phyloP scores from a whole-genome alignment of 495 filamentous ascomycete species.

The Haplographium delicatum region DNA sequence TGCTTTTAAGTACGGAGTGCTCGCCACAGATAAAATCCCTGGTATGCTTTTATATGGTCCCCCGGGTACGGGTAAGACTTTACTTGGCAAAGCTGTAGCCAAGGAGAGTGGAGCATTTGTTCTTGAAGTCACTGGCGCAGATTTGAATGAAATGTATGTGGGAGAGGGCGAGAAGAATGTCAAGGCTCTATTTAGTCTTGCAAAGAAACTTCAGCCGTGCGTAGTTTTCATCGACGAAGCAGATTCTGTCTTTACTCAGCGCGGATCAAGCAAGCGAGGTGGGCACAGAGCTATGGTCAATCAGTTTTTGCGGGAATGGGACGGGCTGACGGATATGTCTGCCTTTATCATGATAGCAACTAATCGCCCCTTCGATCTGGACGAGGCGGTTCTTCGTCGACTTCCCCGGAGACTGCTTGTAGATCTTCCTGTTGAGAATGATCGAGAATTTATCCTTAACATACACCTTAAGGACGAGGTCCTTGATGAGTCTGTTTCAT shows the following conservation, averaged over 20 bases:
- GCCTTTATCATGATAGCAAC: constrained; percentile 99
- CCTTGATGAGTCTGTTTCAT: constrained; percentile 62
- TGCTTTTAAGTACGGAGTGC: constrained; percentile 91
- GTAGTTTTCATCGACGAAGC: constrained; percentile 98
- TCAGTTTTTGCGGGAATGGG: constrained; percentile 97
- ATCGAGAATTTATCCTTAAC: constrained; percentile 71
- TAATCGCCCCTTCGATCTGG: constrained; percentile 89
- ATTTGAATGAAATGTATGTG: constrained; percentile 93
- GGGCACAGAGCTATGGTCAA: constrained; percentile 90
- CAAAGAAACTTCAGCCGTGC: constrained; percentile 87
- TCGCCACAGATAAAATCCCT: constrained; percentile 84
- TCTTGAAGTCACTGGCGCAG: constrained; percentile 51
- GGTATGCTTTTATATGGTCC: constrained; percentile 91
- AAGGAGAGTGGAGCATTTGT: constrained; percentile 88
- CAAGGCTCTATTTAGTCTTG: constrained; percentile 83
- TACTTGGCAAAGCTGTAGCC: constrained; percentile 92
- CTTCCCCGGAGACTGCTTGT: constrained; percentile 81
- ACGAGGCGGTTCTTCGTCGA: constrained; percentile 85
- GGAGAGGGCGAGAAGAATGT: constrained; percentile 98
- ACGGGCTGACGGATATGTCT: constrained; percentile 78
- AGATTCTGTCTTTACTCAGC: constrained; percentile 80
- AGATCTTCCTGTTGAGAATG: constrained; percentile 74
- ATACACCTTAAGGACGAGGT: constrained; percentile 81
- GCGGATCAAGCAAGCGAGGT: constrained; percentile 50
- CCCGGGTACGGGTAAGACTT: constrained; percentile 92